phyloP scores from a whole-genome alignment of 331 rosid species.

The Cydonia oblonga region DNA sequence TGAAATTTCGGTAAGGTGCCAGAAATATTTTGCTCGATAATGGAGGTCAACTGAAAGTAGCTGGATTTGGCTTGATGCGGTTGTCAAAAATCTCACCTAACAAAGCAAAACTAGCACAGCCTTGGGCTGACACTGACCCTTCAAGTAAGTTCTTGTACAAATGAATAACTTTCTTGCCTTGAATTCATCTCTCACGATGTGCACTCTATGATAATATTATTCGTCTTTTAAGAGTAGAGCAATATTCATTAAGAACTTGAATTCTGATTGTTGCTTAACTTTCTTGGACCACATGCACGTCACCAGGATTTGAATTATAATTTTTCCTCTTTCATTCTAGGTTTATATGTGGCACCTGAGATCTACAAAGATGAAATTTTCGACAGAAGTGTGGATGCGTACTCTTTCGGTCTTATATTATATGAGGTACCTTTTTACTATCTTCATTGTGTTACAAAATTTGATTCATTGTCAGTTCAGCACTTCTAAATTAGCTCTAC shows the following conservation, averaged over 20 bases:
- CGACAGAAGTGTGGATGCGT: constrained; percentile 75
- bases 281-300: too few species aligned
- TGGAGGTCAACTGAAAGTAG: constrained; percentile 87
- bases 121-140: constrained; percentile 36
- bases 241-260: not conserved
- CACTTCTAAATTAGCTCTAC: not conserved
- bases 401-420: constrained; percentile 79
- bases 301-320: not conserved
- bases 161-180: not conserved
- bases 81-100: constrained; percentile 57
- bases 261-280: not conserved
- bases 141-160: constrained; percentile 48
- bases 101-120: constrained; percentile 51
- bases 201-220: not conserved
- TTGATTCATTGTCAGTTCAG: not conserved
- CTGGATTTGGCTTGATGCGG: constrained; percentile 77
- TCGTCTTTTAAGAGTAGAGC: not conserved
- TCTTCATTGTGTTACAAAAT: not conserved
- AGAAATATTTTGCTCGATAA: constrained; percentile 98
- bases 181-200: not conserved
- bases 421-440: constrained; percentile 51
- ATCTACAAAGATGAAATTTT: constrained; percentile 64
- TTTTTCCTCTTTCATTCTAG: constrained; percentile 34
- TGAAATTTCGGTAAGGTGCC: constrained; percentile 95
- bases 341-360: constrained; percentile 86